Conservation (phyloP, 1,284 basidiomycete genomes). For the Hemileccinum hortonii region DNA sequence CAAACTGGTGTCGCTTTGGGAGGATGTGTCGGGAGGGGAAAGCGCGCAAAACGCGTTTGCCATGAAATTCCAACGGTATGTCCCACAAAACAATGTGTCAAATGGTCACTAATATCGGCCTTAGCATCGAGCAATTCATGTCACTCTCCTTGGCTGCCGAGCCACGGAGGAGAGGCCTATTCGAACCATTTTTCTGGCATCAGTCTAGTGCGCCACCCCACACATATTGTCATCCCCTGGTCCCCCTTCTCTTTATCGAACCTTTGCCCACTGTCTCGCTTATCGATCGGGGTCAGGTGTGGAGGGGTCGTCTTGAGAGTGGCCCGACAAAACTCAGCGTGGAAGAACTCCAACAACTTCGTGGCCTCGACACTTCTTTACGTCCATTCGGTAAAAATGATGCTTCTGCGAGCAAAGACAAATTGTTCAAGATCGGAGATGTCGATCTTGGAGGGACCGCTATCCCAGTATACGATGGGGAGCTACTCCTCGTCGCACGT, state of each 20-base stretch:
- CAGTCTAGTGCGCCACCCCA: conserved; percentile 41
- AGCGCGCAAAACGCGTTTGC: conserved; percentile 44
- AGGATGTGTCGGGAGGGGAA: conserved; percentile 42
- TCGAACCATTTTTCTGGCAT: conserved; percentile 74
- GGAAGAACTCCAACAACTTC: conserved; percentile 56
- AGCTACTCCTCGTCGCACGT: conserved; percentile 64
- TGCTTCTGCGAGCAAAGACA: conserved; percentile 22
- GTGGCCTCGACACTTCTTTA: conserved; percentile 37
- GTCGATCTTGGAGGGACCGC: conserved; percentile 63
- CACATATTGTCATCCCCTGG: conserved; percentile 49
- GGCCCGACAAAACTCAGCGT: conserved; percentile 45
- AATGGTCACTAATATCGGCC: conserved; percentile 10
- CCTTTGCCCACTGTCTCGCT: conserved; percentile 64
- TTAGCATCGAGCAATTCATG: conserved; percentile 78
- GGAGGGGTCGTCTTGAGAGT: conserved; percentile 66
- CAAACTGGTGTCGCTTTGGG: conserved; percentile 56
- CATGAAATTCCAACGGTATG: conserved; percentile 63
- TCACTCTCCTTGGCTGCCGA: conserved; percentile 74
- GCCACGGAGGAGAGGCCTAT: conserved; percentile 65
- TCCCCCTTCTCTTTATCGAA: conserved; percentile 74
- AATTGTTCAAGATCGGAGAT: conserved; percentile 37
- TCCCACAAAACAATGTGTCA: not conserved
- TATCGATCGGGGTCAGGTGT: conserved; percentile 61
- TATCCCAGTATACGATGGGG: conserved; percentile 71
- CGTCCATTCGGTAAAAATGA: conserved; percentile 20